Conservation (phyloP, 768 basidiomycete genomes). For the Boletellus sp. region DNA sequence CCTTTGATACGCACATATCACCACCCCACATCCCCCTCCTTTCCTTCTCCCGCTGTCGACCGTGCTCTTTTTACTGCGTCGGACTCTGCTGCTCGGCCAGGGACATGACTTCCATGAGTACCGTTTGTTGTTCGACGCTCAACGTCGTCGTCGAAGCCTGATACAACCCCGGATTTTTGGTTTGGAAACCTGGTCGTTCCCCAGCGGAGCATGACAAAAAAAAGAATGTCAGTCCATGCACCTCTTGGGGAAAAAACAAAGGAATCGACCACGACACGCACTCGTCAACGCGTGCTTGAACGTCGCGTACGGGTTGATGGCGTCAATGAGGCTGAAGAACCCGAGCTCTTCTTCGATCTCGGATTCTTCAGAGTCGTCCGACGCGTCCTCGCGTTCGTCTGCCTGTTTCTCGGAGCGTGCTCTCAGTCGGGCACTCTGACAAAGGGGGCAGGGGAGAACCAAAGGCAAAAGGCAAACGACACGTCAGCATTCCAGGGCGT, state of each 20-base stretch:
- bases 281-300: constrained; percentile 79
- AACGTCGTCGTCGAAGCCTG: constrained; percentile 71
- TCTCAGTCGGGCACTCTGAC: constrained; percentile 71
- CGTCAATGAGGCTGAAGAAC: constrained; percentile 81
- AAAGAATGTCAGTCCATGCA: no score
- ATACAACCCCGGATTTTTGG: constrained; percentile 61
- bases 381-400: constrained; percentile 27
- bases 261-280: constrained; percentile 28
- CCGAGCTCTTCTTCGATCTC: constrained; percentile 80
- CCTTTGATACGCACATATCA: neutral
- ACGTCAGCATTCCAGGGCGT: neutral
- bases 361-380: constrained; percentile 49
- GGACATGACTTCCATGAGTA: constrained; percentile 83
- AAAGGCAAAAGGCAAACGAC: neutral
- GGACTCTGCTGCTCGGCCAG: constrained; percentile 47
- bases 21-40: neutral
- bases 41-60: neutral
- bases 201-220: neutral
- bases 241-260: no score
- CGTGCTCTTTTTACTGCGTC: constrained; percentile 3
- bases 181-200: constrained; percentile 71
- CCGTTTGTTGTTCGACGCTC: constrained; percentile 69
- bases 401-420: constrained; percentile 48
- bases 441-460: neutral
- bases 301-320: constrained; percentile 67